phyloP scores from a whole-genome alignment of 208 protist species.

The Trypanosoma congolense region DNA sequence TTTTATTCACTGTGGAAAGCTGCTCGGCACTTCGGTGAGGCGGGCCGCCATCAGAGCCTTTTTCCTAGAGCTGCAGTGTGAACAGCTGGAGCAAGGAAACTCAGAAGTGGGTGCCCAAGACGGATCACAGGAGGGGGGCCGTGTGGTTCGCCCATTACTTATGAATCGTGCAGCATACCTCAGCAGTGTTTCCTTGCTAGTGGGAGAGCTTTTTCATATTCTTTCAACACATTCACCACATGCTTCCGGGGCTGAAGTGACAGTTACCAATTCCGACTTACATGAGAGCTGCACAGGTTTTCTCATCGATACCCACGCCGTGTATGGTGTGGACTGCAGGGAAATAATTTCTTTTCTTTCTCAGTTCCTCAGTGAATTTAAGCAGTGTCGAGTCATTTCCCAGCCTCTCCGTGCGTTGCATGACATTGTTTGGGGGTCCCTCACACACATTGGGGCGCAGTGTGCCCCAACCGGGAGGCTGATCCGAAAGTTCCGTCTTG shows the following conservation, averaged over 20 bases:
- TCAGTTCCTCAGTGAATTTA: conserved; percentile 7
- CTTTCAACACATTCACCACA: background rate
- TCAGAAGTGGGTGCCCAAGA: background rate
- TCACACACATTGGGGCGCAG: conserved; percentile 10
- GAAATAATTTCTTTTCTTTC: conserved; percentile 4
- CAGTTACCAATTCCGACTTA: no score
- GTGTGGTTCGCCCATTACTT: background rate
- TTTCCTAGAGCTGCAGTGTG: conserved; percentile 5
- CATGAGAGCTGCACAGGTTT: no score
- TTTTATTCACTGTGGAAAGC: background rate
- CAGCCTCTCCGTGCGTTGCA: conserved; percentile 2
- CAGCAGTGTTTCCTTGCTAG: conserved; percentile 5
- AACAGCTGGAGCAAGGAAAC: background rate
- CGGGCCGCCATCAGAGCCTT: conserved; percentile 5
- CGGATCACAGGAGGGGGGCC: background rate
- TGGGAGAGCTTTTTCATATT: conserved; percentile 11
- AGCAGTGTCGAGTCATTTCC: background rate
- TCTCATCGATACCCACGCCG: background rate
- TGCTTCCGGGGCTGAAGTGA: background rate
- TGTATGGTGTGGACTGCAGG: conserved; percentile 4
- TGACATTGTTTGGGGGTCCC: conserved; percentile 15
- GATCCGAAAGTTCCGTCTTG: conserved; percentile 13
- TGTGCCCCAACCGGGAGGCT: background rate
- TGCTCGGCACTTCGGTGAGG: background rate
- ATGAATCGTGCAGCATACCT: background rate